Conservation (phyloP, 2,329 filamentous ascomycete genomes). For the Aspergillus fumigatiaffinis region DNA sequence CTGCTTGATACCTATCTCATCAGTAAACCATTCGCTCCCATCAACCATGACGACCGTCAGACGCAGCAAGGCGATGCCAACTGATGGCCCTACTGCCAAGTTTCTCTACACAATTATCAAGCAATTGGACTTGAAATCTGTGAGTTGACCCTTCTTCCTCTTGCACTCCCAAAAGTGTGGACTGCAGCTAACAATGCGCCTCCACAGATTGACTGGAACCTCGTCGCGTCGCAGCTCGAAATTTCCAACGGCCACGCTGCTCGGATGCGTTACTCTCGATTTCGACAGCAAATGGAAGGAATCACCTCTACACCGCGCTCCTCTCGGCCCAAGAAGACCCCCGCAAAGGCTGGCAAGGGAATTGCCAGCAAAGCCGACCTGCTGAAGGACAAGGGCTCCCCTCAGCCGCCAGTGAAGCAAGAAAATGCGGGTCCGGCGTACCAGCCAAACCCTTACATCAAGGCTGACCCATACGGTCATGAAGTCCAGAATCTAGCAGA, state of each 20-base stretch:
- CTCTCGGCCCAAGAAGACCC: constrained; percentile 23
- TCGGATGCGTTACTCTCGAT: constrained; percentile 55
- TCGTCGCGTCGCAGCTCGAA: constrained; percentile 46
- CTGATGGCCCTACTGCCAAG: constrained; percentile 47
- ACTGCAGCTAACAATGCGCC: constrained; percentile 1
- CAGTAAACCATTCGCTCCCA: neutral
- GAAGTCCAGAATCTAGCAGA: constrained; percentile 6
- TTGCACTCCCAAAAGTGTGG: neutral
- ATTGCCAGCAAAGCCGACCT: constrained; percentile 12
- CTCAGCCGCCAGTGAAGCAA: constrained; percentile 12
- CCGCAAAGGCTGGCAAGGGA: constrained; percentile 17
- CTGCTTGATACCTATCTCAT: neutral
- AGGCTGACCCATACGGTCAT: constrained; percentile 17
- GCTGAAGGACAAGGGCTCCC: constrained; percentile 5
- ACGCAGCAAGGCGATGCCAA: constrained; percentile 43
- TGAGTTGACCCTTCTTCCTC: constrained; percentile 25
- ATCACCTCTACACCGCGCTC: constrained; percentile 21
- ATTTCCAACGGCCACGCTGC: constrained; percentile 57
- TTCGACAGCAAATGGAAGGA: constrained; percentile 52
- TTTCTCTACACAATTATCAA: constrained; percentile 56
- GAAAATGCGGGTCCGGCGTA: constrained; percentile 1
- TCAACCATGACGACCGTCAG: constrained; percentile 31
- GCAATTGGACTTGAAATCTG: constrained; percentile 51
- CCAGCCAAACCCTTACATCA: constrained; percentile 18
- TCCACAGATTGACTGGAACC: constrained; percentile 51